Evolutionary conservation across 2,329 filamentous ascomycete genomes (phyloP).

Genomic region (Alternaria arborescens): DNA sequence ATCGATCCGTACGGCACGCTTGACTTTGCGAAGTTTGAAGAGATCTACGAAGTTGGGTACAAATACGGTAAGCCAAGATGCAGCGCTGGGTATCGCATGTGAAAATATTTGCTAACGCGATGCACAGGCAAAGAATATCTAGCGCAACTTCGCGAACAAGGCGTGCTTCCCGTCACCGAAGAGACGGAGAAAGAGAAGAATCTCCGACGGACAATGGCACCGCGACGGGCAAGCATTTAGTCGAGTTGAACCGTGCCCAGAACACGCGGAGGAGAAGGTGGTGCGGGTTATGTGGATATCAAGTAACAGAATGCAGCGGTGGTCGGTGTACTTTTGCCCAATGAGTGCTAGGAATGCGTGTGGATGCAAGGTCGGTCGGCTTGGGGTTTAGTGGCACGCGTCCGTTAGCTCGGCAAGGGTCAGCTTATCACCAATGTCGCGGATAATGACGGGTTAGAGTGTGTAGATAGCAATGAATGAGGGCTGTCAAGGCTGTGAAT

Average conservation of each 20-base stretch:
- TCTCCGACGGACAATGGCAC: conserved; percentile 62
- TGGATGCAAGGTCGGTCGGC: conserved; percentile 19
- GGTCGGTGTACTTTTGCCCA: conserved; percentile 28
- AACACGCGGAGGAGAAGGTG: conserved; percentile 17
- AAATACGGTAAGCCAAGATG: conserved; percentile 64
- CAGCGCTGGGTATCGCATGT: not conserved
- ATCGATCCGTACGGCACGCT: conserved; percentile 93
- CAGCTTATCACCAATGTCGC: conserved; percentile 20
- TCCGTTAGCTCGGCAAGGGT: conserved; percentile 15
- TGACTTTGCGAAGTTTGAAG: conserved; percentile 97
- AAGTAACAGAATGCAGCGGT: conserved; percentile 27
- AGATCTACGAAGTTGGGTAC: conserved; percentile 92
- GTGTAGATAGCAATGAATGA: conserved; percentile 8
- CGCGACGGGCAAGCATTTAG: conserved; percentile 46
- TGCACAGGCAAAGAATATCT: conserved; percentile 73
- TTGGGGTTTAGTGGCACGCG: conserved; percentile 24
- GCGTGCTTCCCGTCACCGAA: conserved; percentile 69
- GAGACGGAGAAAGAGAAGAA: conserved; percentile 62
- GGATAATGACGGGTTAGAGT: conserved; percentile 28
- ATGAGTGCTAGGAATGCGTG: conserved; percentile 23
- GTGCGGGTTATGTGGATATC: conserved; percentile 18
- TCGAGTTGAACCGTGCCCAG: conserved; percentile 5
- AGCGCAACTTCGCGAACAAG: conserved; percentile 77
- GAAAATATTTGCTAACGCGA: conserved; percentile 4
- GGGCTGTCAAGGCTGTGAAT: conserved; percentile 8